Percentiles rank a stretch among this genome's conserved stretches.
Evolutionary conservation across 257 asterid species (phyloP).

Genomic region (Solanum dulcamara): DNA sequence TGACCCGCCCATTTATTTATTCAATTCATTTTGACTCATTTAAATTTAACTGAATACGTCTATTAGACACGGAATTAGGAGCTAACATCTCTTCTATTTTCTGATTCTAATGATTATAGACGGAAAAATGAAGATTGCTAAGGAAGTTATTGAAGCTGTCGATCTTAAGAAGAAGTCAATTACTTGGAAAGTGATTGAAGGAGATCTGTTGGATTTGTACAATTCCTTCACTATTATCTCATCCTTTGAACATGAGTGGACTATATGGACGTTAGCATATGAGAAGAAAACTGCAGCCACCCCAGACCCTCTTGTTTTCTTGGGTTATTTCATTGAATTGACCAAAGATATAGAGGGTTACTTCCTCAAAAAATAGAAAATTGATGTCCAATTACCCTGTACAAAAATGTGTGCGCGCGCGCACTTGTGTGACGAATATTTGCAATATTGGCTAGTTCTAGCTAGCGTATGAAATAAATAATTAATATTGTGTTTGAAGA

Average conservation of each 20-base stretch:
- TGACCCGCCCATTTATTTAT: no score
- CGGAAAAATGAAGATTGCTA: background rate
- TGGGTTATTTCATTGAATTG: background rate
- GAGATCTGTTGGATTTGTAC: background rate
- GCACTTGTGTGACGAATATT: background rate
- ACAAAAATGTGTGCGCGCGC: background rate
- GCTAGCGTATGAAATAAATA: background rate
- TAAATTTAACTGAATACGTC: no score
- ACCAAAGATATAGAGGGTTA: background rate
- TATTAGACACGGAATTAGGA: background rate
- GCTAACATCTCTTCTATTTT: background rate
- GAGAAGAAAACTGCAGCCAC: background rate
- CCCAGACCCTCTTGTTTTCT: background rate
- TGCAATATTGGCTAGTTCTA: background rate
- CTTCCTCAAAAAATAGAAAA: background rate
- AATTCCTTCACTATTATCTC: background rate
- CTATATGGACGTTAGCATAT: background rate
- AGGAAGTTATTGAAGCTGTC: background rate
- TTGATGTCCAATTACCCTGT: background rate
- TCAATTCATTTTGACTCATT: no score
- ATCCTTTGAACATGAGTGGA: background rate
- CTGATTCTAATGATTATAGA: background rate
- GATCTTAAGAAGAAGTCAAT: background rate
- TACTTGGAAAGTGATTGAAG: background rate
- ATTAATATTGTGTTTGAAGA: background rate